Base-by-base conservation (phyloP, 1,284 basidiomycete genomes). In the Takashimella koratensis region DNA sequence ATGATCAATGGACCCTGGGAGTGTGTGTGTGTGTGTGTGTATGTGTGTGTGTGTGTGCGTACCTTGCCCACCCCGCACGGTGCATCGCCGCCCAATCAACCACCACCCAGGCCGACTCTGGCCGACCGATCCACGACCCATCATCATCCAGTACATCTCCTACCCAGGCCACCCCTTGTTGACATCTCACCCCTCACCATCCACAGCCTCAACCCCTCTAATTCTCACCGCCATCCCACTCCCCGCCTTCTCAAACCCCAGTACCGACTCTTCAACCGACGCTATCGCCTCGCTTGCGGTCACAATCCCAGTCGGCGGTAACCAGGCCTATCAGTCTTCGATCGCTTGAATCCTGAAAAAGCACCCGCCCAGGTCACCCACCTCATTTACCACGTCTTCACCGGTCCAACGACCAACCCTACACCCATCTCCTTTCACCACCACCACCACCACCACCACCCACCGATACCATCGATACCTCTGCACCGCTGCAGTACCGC, bases 371-470 rank as follows among this genome's bases (percentile, higher is more conserved):
- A 46, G n/a, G n/a, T n/a, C 45, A 5, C 45, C 39, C 45, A 36
- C 45, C 45, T 30, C 45, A 26, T 21, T 26, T 47, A 22, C 30
- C 45, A 36, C 45, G 45, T 47, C 45, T 26, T 47, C 45, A 47
- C 27, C 27, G 39, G 27, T 26, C 27, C 27, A 47, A 30, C 16
- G 30, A 21, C 27, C 25, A 47, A 47, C 45, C 30, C 39, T 47
- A 36, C 19, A 21, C 27, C 20, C 45, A 47, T 47, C 39, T 36
- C 45, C 45, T 23, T 24, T 24, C 39, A 47, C 39, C 45, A 47
- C 21, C 45, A 47, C 21, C 45, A 47, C 45, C 26, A 12, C 4
- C 25, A 20, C 36, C 45, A 27, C 13, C 25, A 13, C 6, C 45
- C 27, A 11, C n/a, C 39, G 39, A 30, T 36, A 47, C 45, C 27